A percentile compares a stretch with the other conserved stretches of the same genome.
phyloP scores from a whole-genome alignment of 768 basidiomycete genomes.

The Phylloporus arenicola region DNA sequence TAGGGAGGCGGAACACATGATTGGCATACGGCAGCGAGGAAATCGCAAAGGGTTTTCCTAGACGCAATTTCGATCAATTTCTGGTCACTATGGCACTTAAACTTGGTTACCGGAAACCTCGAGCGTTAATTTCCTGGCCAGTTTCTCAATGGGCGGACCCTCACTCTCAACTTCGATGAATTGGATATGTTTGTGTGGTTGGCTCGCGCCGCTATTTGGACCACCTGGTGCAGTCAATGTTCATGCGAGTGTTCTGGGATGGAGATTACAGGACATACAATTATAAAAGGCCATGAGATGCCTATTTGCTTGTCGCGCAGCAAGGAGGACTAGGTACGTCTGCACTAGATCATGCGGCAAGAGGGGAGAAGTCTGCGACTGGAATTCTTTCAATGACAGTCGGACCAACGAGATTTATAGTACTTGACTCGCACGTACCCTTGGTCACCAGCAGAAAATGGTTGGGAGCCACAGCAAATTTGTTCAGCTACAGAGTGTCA shows the following conservation, averaged over 20 bases:
- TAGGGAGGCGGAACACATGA: slow-evolving; percentile 54
- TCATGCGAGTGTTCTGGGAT: not conserved
- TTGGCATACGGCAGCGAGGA: slow-evolving; percentile 72
- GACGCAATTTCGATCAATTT: slow-evolving; percentile 1
- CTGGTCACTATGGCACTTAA: not conserved
- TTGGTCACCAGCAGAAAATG: slow-evolving; percentile 89
- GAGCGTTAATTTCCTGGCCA: slow-evolving; percentile 53
- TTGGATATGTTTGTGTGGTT: slow-evolving; percentile 89
- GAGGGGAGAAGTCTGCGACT: slow-evolving; percentile 75
- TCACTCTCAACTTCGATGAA: slow-evolving; percentile 61
- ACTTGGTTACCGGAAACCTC: slow-evolving; percentile 35
- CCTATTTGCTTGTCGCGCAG: slow-evolving; percentile 56
- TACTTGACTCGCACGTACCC: slow-evolving; percentile 40
- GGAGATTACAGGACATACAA: slow-evolving; percentile 41
- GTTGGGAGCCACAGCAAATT: slow-evolving; percentile 75
- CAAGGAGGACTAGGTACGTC: slow-evolving; percentile 65
- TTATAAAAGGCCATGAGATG: slow-evolving; percentile 86
- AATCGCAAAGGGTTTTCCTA: slow-evolving; percentile 73
- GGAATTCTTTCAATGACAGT: slow-evolving; percentile 47
- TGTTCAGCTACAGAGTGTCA: slow-evolving; percentile 60
- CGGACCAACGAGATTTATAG: not conserved
- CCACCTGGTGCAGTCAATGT: slow-evolving; percentile 46
- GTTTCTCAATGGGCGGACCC: slow-evolving; percentile 72
- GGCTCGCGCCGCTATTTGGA: slow-evolving; percentile 77
- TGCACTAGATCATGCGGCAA: slow-evolving; percentile 74